A percentile compares a stretch with the other conserved stretches of the same genome.
Evolutionary conservation across 208 protist genomes (phyloP).

Genomic region (Acanthamoeba culbertsoni): DNA sequence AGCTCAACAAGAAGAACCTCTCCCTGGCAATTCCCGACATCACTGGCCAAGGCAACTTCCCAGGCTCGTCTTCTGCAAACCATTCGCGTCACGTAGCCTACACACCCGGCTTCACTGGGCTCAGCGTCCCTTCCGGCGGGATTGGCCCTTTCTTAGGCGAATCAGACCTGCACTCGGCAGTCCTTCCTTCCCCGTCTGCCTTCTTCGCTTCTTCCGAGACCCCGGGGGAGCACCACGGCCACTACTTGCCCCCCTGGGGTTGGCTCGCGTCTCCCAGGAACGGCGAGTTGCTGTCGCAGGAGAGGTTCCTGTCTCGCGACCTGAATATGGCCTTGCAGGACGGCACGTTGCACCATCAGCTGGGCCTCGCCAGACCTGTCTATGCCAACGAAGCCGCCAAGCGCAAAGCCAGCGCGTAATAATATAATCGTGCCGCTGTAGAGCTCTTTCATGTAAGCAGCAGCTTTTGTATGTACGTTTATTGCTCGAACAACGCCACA

Average conservation of each 20-base stretch:
- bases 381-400: neutral
- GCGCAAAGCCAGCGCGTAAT: neutral
- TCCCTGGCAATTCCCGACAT: neutral
- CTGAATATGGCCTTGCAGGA: neutral
- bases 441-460: too few relatives aligned
- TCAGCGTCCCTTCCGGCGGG: neutral
- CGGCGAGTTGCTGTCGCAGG: neutral
- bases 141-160: neutral
- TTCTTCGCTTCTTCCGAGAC: neutral
- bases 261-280: neutral
- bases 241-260: neutral
- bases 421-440: neutral
- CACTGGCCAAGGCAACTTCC: neutral
- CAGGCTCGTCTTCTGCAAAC: neutral
- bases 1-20: constrained; percentile 50
- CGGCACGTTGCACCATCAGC: neutral
- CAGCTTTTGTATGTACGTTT: too few relatives aligned
- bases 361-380: neutral
- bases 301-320: neutral
- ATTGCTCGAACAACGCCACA: too few relatives aligned
- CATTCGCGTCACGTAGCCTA: neutral
- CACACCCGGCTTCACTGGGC: neutral
- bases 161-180: neutral
- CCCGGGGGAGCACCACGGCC: neutral
- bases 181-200: neutral